These are phyloP conservation scores for Didymella segeticola DNA, from an alignment of 2,329 filamentous ascomycete genomes.

Conservation along the genomic window DNA sequence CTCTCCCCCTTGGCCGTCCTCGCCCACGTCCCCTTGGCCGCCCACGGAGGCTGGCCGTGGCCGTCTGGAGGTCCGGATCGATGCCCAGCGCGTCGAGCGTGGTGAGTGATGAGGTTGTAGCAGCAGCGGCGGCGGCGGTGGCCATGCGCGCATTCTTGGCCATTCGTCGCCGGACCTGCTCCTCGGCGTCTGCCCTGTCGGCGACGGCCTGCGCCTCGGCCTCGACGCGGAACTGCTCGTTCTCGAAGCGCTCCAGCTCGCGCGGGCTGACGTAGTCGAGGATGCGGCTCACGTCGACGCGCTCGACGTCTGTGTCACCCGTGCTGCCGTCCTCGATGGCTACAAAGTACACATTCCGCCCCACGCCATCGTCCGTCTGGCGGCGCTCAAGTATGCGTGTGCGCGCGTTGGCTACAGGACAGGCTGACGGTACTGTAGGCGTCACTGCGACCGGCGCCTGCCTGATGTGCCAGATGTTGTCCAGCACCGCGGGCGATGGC, in stretches of 20 bases:
- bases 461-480: slow-evolving; percentile 39
- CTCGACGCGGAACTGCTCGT: slow-evolving; percentile 38
- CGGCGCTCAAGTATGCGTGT: slow-evolving; percentile 40
- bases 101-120: no score
- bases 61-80: slow-evolving; percentile 8
- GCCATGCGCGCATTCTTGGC: slow-evolving; percentile 33
- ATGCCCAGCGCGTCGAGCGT: slow-evolving; percentile 20
- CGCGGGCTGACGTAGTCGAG: slow-evolving; percentile 36
- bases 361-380: slow-evolving; percentile 32
- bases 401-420: slow-evolving; percentile 37
- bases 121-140: no score
- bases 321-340: slow-evolving; percentile 12
- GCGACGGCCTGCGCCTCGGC: slow-evolving; percentile 35
- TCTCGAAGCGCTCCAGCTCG: slow-evolving; percentile 44
- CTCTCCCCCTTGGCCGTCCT: slow-evolving; percentile 25
- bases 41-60: slow-evolving; percentile 1
- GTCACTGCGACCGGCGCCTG: slow-evolving; percentile 38
- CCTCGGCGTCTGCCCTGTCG: slow-evolving; percentile 29
- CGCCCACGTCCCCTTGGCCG: slow-evolving; percentile 19
- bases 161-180: slow-evolving; percentile 24
- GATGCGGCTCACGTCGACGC: slow-evolving; percentile 40
- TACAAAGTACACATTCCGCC: slow-evolving; percentile 38
- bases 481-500: slow-evolving; percentile 37
- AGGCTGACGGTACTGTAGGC: slow-evolving; percentile 27
- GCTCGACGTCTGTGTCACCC: slow-evolving; percentile 18